Base-by-base conservation (phyloP, 257 asterid genomes). In the Nicotiana tabacum region DNA sequence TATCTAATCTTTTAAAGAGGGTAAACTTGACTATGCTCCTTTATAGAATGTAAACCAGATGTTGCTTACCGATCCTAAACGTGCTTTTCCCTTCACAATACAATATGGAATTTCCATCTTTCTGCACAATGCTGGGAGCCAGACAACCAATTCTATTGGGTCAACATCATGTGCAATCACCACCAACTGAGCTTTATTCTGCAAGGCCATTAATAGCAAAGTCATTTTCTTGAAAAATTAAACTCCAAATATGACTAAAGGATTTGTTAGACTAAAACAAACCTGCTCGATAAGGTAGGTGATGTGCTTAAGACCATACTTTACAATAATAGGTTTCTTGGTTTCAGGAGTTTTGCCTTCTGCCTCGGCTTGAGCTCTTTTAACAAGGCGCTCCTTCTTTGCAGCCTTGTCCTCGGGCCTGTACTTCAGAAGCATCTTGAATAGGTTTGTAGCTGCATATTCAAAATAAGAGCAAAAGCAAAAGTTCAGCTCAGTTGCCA, bases 61-160 rank as follows among this genome's bases (percentile, higher is more conserved):
- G 66, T n/a, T 21, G 66, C 86, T 85, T 55, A 86, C 89, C 3
- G 86, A 60, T 6, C 88, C 86, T 68, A 80, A 30, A 46, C 89
- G 79, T 11, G 89, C 51, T 77, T 86, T 86, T 13, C 89, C 89
- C 84, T 86, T 86, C 77, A 87, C 90, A 55, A 87, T 85, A 80
- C 90, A 87, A 74, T 85, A 87, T 16, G 90, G 88, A 32, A 87
- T 87, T 64, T 87, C 88, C 90, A 87, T 87, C 66, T 87, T 87
- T 60, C 85, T 85, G 64, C 88, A 87, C 82, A 87, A 78, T 0
- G 81, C 83, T n/a, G 85, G 84, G 53, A 83, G 88, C 88, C 90
- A 83, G 30, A 87, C 88, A 4, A 87, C 88, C 66, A 85, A 68
- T 67, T 87, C 88, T 12, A 87, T 87, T 5, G 90, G 90, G 80